A percentile compares a stretch with the other conserved stretches of the same genome.
Evolutionary conservation across 1,139 yeast species (phyloP).

Genomic region (Arxiozyma heterogenica): DNA sequence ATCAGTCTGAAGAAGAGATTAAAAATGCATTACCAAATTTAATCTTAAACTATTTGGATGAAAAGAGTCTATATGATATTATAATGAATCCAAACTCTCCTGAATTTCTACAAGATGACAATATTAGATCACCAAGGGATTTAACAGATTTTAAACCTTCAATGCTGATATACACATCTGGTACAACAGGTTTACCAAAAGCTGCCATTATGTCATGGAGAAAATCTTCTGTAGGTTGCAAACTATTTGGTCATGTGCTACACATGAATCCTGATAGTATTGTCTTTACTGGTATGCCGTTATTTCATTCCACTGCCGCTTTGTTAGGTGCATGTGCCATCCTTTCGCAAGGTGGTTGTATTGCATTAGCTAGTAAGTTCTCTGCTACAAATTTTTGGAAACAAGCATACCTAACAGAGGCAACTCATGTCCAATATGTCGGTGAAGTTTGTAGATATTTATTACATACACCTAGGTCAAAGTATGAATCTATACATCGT

Average conservation of each 20-base stretch:
- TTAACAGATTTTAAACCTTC: conserved; percentile 56
- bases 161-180: conserved; percentile 79
- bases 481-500: conserved; percentile 58
- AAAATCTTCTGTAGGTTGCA: conserved; percentile 61
- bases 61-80: conserved; percentile 37
- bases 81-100: conserved; percentile 42
- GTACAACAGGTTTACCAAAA: conserved; percentile 93
- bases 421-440: conserved; percentile 85
- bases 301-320: conserved; percentile 92
- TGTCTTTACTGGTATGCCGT: conserved; percentile 88
- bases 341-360: conserved; percentile 60
- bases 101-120: conserved; percentile 46
- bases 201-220: conserved; percentile 93
- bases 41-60: conserved; percentile 48
- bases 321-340: conserved; percentile 76
- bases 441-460: conserved; percentile 93
- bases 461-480: conserved; percentile 51
- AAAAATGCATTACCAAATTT: conserved; percentile 33
- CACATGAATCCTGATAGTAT: conserved; percentile 46
- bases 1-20: conserved; percentile 44
- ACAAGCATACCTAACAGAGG: conserved; percentile 60
- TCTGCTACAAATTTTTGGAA: conserved; percentile 87
- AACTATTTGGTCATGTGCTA: conserved; percentile 62
- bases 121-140: conserved; percentile 42
- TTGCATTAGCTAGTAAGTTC: conserved; percentile 73